Evolutionary conservation across 2,329 filamentous ascomycete species (phyloP), one percentile per base, ranked within the genome.

Genomic region (Fusarium denticulatum): DNA sequence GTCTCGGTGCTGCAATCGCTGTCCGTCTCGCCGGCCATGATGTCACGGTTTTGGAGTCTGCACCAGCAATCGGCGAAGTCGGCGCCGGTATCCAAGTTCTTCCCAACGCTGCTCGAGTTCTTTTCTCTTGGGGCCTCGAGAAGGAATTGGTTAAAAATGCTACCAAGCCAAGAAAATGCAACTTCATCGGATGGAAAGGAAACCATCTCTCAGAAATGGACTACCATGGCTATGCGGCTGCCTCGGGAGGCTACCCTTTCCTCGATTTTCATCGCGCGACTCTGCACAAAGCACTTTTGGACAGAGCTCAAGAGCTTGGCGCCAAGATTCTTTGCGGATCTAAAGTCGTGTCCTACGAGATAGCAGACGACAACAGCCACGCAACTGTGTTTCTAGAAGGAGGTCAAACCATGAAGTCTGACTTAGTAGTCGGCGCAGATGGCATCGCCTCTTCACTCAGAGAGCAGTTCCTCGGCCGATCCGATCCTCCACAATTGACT

Each of bases 191-290:
- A 16, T 79, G 76, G 76, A 76, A 69, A 56, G 77, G 76, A 6
- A 76, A 77, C 24, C 57, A 69, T 24, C 72, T 78, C 43, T 70
- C 74, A 0, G 73, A 73, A 20, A 77, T 77, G 74, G 74, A 77
- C 43, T 77, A 75, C 20, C 71, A 76, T 28, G 67, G 57, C 5
- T 77, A 78, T 22, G 45, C 74, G 1, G 71, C 61, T 30, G 75
- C 74, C 13, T 64, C 66, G 32, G 72, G 74, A 34, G 69, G 71
- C 1, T 69, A 71, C 40, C 85, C 85, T 1, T 85, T 86, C 68
- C 83, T 84, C 72, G 84, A 86, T 59, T 79, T 87, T n/a, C 86
- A 88, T 11, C 58, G 58, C 28, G 58, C 59, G 9, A 62, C 50
- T 24, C 15, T 62, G 8, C 59, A 62, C 4, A 62, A 45, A 26